Base-by-base conservation (phyloP, 75 land plant species). In the Picea sitchensis region DNA sequence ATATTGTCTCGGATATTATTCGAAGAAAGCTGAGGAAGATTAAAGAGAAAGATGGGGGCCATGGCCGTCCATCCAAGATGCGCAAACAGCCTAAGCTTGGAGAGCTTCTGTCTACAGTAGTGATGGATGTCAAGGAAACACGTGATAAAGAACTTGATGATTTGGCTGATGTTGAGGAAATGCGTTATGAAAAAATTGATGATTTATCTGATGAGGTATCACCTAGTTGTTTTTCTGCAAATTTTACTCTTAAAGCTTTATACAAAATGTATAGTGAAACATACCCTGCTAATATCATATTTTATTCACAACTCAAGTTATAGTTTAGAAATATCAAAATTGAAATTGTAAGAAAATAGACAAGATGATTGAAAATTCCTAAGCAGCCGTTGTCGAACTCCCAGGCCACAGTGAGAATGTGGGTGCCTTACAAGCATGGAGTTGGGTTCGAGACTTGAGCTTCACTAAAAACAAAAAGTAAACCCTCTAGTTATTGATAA, bases 11-110 rank as follows among this genome's bases (percentile, higher is more conserved):
- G 2, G 88, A 92, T 14, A 85, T 91, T 23, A 81, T 96, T 61
- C 89, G 92, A 36, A 89, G 99, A 79, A 96, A 96, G 81, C 83
- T 96, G 65, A 90, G 99, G 65, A 96, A 96, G 89, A 96, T 96
- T 36, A 96, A 96, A 84, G 99, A 96, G 85, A 96, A 94, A 80
- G 99, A 90, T 9, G 79, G 88, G 1, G 94, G 92, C 58, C 94
- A 89, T 84, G 95, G 95, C 4, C 84, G 98, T 8, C 90, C 88
- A 65, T 84, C 86, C 87, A 87, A 88, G 68, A 87, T 86, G 14
- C 91, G 90, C 79, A 80, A 91, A 58, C 84, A 86, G 60, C 82
- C 83, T 14, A 88, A 87, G 61, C 76, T 96, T 59, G 80, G 93
- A 51, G 91, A 94, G 58, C 11, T 51, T 51, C 80, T 87, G 0